Percentiles rank a stretch among this genome's conserved stretches.
Conservation (phyloP, 2,329 filamentous ascomycete genomes). For the Paramyrothecium roridum region DNA sequence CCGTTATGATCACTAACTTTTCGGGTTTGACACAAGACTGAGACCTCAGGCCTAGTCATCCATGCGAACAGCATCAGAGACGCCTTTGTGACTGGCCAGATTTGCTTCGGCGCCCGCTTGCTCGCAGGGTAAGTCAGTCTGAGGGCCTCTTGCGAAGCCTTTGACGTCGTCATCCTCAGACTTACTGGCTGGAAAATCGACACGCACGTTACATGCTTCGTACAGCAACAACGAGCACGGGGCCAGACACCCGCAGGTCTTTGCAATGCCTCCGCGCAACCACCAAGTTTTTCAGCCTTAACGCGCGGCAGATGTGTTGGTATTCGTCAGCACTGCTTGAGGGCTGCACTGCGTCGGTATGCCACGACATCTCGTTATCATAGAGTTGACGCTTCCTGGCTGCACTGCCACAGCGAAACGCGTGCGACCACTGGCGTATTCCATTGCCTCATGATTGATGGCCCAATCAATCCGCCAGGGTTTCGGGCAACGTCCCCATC, state of each 20-base stretch:
- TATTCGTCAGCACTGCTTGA: neutral
- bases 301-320: neutral
- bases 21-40: neutral
- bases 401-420: neutral
- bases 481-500: neutral
- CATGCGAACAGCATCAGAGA: neutral
- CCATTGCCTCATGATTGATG: neutral
- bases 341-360: neutral
- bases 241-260: no score
- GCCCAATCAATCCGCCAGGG: neutral
- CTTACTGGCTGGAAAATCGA: no score
- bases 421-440: neutral
- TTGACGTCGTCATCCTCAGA: no score
- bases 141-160: no score
- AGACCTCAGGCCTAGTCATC: neutral
- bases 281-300: neutral
- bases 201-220: no score
- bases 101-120: no score
- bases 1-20: neutral
- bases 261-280: no score
- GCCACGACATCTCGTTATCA: neutral
- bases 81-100: no score
- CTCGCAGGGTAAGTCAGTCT: no score
- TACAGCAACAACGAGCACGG: no score
- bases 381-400: neutral